Percentiles rank a stretch among this genome's conserved stretches.
phyloP scores from a whole-genome alignment of 2,329 filamentous ascomycete genomes.

The Pseudogymnoascus sp. region DNA sequence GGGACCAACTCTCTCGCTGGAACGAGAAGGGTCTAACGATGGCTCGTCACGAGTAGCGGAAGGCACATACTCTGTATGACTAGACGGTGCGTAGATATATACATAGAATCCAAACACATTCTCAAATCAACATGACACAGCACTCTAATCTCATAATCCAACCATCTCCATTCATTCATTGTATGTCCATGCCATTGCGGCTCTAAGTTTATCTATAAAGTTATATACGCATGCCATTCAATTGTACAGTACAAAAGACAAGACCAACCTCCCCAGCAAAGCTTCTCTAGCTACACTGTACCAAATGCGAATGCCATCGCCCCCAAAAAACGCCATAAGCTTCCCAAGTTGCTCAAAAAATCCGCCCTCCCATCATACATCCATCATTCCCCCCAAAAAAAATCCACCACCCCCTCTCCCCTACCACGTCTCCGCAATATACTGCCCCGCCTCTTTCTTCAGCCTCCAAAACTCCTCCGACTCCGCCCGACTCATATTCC shows the following conservation, averaged over 20 bases:
- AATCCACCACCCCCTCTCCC: too few relatives aligned
- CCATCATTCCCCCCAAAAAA: slow-evolving; percentile 25
- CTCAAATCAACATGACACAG: background rate
- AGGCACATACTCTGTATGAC: background rate
- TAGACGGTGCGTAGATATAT: background rate
- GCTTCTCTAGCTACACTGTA: background rate
- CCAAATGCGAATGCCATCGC: background rate
- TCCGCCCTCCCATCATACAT: background rate
- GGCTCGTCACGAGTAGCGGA: background rate
- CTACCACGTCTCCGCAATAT: slow-evolving; percentile 74
- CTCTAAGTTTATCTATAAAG: background rate
- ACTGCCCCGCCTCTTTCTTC: slow-evolving; percentile 89
- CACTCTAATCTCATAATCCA: background rate
- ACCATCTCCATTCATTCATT: background rate
- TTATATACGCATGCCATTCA: background rate
- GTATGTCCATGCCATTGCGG: background rate
- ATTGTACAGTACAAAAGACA: background rate
- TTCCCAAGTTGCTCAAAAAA: background rate
- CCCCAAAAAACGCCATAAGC: background rate
- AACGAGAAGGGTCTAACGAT: background rate
- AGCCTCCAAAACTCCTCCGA: slow-evolving; percentile 81
- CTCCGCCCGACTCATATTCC: slow-evolving; percentile 73
- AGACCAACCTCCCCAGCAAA: background rate
- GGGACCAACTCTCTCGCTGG: background rate
- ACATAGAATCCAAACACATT: background rate